phyloP scores from a whole-genome alignment of 192 early-diverging fungal genomes.

The Phycomyces nitens region DNA sequence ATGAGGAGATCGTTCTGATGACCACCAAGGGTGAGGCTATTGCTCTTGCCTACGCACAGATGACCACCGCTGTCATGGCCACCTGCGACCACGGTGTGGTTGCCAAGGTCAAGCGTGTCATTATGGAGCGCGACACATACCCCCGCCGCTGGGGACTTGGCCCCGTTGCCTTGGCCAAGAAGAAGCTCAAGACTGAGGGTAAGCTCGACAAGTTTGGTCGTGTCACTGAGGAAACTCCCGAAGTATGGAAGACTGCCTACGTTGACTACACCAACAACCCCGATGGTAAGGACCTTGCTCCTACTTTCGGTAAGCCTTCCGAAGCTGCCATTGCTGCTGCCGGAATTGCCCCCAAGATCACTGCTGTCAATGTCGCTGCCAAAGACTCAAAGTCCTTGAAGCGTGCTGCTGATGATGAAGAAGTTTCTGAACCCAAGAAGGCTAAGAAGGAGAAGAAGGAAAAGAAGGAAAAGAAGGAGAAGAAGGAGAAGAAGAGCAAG shows the following conservation, averaged over 20 bases:
- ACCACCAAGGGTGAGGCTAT: slow-evolving; percentile 99
- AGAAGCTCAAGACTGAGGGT: slow-evolving; percentile 96
- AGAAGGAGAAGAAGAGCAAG: slow-evolving; percentile 44
- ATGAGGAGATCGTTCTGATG: slow-evolving; percentile 98
- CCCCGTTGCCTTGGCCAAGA: slow-evolving; percentile 93
- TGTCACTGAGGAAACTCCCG: slow-evolving; percentile 81
- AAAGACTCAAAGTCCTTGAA: slow-evolving; percentile 37
- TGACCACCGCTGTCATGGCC: slow-evolving; percentile 96
- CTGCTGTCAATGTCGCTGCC: slow-evolving; percentile 31
- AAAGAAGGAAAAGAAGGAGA: slow-evolving; percentile 43
- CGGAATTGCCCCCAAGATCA: slow-evolving; percentile 38
- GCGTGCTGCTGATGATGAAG: slow-evolving; percentile 35
- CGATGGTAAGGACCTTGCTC: slow-evolving; percentile 24
- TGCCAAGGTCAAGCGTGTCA: slow-evolving; percentile 99
- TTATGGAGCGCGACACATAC: slow-evolving; percentile 99
- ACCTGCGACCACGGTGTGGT: slow-evolving; percentile 66
- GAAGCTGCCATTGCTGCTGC: slow-evolving; percentile 26
- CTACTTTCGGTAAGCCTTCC: slow-evolving; percentile 23
- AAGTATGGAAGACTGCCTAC: slow-evolving; percentile 76
- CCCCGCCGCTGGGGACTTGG: slow-evolving; percentile 97
- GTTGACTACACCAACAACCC: slow-evolving; percentile 59
- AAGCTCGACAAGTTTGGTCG: slow-evolving; percentile 98
- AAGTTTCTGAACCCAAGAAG: slow-evolving; percentile 29
- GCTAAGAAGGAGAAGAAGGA: slow-evolving; percentile 44
- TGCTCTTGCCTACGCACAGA: slow-evolving; percentile 94